These are phyloP conservation scores for Fusarium fracticaudum DNA, from an alignment of 2,329 filamentous ascomycete species.

Conservation along the genomic window DNA sequence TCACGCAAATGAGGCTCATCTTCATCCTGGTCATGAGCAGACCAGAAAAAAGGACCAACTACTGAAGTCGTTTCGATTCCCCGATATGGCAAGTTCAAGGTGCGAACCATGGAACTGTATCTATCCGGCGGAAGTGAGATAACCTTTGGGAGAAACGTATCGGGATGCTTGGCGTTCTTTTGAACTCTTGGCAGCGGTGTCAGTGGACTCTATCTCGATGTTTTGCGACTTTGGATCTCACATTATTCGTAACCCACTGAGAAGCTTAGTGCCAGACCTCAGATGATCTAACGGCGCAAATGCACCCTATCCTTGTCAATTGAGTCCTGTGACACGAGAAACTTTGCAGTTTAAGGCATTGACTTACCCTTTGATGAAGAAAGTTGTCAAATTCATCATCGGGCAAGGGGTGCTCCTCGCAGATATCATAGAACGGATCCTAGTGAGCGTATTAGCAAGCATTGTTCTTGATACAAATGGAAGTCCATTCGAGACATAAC, in stretches of 20 bases:
- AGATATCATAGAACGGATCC: conserved; percentile 60
- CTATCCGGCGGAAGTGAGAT: conserved; percentile 61
- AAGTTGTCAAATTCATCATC: conserved; percentile 68
- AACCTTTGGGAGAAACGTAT: conserved; percentile 66
- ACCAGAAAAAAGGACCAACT: conserved; percentile 73
- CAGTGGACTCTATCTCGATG: background rate
- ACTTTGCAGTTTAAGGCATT: background rate
- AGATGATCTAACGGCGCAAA: conserved; percentile 59
- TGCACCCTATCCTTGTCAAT: conserved; percentile 56
- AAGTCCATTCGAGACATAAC: conserved; percentile 34
- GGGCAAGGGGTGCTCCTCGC: conserved; percentile 62
- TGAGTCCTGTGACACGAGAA: background rate
- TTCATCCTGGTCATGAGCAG: conserved; percentile 64
- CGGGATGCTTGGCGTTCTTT: conserved; percentile 62
- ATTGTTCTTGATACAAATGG: background rate
- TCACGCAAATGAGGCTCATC: conserved; percentile 66
- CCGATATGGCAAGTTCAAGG: conserved; percentile 63
- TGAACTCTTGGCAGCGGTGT: conserved; percentile 57
- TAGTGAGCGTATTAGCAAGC: conserved; percentile 40
- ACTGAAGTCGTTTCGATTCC: conserved; percentile 67
- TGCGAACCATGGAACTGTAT: conserved; percentile 66
- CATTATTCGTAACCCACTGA: conserved; percentile 65
- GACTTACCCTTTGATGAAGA: conserved; percentile 58
- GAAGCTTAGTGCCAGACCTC: conserved; percentile 54
- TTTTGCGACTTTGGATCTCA: conserved; percentile 48